Percentiles rank a stretch among this genome's conserved stretches.
Conservation (phyloP, 768 basidiomycete genomes). For the Phlebiopsis flavidoalba region DNA sequence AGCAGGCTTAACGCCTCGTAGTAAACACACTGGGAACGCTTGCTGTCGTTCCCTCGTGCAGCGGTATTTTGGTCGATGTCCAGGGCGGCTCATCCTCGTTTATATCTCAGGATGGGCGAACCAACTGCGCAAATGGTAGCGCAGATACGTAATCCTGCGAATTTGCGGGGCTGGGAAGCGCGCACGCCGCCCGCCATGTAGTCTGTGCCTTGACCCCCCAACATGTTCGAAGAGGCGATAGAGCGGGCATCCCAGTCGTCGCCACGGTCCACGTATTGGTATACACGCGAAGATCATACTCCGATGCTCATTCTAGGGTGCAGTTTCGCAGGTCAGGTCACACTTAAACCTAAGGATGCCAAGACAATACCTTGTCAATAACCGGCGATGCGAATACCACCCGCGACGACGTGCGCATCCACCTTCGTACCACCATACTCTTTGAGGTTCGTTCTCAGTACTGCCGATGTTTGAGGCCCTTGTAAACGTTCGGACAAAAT, state of each 20-base stretch:
- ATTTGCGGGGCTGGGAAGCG: constrained; percentile 35
- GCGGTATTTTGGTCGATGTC: constrained; percentile 55
- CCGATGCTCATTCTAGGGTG: constrained; percentile 56
- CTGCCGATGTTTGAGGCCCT: constrained; percentile 63
- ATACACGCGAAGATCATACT: constrained; percentile 73
- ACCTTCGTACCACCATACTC: constrained; percentile 78
- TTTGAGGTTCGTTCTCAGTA: constrained; percentile 58
- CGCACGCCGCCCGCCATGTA: constrained; percentile 34
- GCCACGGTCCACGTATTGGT: constrained; percentile 67
- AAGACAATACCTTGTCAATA: constrained; percentile 56
- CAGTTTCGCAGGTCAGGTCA: constrained; percentile 1
- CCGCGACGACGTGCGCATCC: constrained; percentile 69
- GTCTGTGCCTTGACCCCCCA: constrained; percentile 33
- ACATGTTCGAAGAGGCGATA: constrained; percentile 53
- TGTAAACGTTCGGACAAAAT: constrained; percentile 71
- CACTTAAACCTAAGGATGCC: not conserved
- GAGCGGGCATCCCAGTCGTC: constrained; percentile 91
- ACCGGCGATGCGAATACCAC: constrained; percentile 82
- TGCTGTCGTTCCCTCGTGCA: constrained; percentile 40
- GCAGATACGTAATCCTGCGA: constrained; percentile 47
- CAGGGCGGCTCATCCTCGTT: constrained; percentile 53
- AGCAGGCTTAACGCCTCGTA: constrained; percentile 18
- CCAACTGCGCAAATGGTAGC: constrained; percentile 54
- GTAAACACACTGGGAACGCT: constrained; percentile 17
- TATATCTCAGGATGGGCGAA: constrained; percentile 40